Percentiles rank a stretch among this genome's conserved stretches.
Evolutionary conservation across 257 asterid species (phyloP).

Genomic region (Scutellaria galericulata): DNA sequence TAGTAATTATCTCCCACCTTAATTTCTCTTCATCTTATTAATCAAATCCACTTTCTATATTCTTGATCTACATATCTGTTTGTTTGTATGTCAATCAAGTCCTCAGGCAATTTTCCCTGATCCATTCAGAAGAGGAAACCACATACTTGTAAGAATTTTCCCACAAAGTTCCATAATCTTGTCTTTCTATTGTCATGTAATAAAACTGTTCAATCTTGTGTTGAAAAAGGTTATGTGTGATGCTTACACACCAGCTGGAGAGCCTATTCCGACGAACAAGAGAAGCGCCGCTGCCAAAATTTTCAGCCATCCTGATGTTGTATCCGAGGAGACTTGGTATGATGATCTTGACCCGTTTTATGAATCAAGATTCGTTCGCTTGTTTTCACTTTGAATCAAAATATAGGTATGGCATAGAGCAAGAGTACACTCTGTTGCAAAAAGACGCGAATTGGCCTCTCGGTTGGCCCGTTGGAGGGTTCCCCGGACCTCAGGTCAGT

Average conservation of each 20-base stretch:
- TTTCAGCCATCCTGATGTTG: slow-evolving; percentile 52
- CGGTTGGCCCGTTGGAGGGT: slow-evolving; percentile 87
- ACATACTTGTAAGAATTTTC: slow-evolving; percentile 49
- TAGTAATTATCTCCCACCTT: slow-evolving; percentile 37
- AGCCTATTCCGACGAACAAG: slow-evolving; percentile 68
- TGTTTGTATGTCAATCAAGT: slow-evolving; percentile 29
- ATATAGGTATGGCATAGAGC: slow-evolving; percentile 81
- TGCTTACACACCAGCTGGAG: slow-evolving; percentile 58
- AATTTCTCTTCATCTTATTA: not conserved
- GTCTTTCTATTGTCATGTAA: not conserved
- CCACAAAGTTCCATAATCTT: not conserved
- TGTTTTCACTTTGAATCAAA: not conserved
- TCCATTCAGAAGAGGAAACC: slow-evolving; percentile 66
- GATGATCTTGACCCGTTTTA: not conserved
- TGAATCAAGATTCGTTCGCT: not conserved
- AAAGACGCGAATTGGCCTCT: slow-evolving; percentile 70
- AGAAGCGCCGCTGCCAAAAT: slow-evolving; percentile 51
- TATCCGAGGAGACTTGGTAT: slow-evolving; percentile 57
- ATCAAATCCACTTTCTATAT: not conserved
- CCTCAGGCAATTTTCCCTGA: slow-evolving; percentile 66
- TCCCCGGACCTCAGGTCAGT: slow-evolving; percentile 91
- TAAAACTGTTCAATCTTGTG: not conserved
- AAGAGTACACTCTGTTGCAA: slow-evolving; percentile 72
- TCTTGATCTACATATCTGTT: not conserved
- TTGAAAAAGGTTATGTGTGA: slow-evolving; percentile 57